phyloP scores from a whole-genome alignment of 495 filamentous ascomycete species.

The Neohortaea acidophila region DNA sequence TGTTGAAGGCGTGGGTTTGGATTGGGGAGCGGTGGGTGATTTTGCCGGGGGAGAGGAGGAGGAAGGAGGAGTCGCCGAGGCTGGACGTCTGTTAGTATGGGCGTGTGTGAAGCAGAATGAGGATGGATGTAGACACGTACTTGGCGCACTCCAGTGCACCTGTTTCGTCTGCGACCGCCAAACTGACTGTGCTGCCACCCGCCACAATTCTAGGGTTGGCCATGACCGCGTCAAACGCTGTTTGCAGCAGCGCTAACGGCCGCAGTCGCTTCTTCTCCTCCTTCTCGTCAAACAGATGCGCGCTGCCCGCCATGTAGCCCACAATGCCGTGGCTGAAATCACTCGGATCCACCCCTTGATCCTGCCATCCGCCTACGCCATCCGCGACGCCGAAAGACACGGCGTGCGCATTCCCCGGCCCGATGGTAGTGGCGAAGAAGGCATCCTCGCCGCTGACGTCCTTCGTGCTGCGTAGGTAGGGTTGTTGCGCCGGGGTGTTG shows the following conservation, averaged over 20 bases:
- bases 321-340: conserved; percentile 94
- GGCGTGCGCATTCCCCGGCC: conserved; percentile 31
- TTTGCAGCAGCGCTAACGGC: conserved; percentile 59
- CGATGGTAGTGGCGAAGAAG: conserved; percentile 74
- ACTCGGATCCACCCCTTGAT: conserved; percentile 79
- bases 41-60: conserved; percentile 67
- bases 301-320: conserved; percentile 68
- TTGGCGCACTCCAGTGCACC: conserved; percentile 84
- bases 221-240: conserved; percentile 66
- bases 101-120: background rate
- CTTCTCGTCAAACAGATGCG: conserved; percentile 25
- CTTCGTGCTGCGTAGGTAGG: conserved; percentile 17
- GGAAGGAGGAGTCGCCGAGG: conserved; percentile 92
- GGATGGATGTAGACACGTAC: conserved; percentile 25
- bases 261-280: conserved; percentile 30
- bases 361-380: conserved; percentile 88
- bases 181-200: conserved; percentile 79
- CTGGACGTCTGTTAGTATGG: conserved; percentile 24
- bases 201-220: conserved; percentile 55
- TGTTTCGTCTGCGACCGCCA: conserved; percentile 53
- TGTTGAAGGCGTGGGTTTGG: conserved; percentile 96
- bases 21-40: conserved; percentile 68
- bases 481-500: conserved; percentile 11
- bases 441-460: conserved; percentile 84
- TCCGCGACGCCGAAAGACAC: conserved; percentile 77